Percentiles rank a stretch among this genome's conserved stretches.
phyloP scores from a whole-genome alignment of 306 rosid genomes.

The Gleditsia sinensis region DNA sequence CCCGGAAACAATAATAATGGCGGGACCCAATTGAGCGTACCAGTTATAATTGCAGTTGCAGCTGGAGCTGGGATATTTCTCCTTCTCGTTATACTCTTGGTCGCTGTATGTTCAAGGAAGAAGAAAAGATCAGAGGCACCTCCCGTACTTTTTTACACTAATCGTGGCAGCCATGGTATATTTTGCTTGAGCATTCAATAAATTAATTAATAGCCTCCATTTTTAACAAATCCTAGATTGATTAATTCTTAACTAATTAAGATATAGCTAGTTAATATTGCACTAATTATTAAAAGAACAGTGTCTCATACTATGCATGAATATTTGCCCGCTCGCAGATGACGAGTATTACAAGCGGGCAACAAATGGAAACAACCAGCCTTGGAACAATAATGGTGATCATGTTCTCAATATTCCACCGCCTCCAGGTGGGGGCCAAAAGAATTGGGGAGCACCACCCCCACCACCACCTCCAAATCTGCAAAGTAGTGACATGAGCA shows the following conservation, averaged over 20 bases:
- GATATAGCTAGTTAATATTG: too few relatives aligned
- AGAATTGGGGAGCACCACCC: conserved; percentile 34
- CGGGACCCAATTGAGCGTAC: conserved; percentile 8
- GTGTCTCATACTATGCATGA: too few relatives aligned
- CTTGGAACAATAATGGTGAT: conserved; percentile 30
- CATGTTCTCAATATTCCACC: conserved; percentile 46
- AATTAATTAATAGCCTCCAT: not conserved
- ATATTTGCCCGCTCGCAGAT: too few relatives aligned
- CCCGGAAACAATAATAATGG: not conserved
- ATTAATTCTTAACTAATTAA: too few relatives aligned
- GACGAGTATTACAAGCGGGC: conserved; percentile 10
- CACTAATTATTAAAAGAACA: too few relatives aligned
- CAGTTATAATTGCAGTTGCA: conserved; percentile 53
- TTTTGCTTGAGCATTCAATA: not conserved
- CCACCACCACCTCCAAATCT: conserved; percentile 8
- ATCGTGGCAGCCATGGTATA: conserved; percentile 36
- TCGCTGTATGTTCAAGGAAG: conserved; percentile 40
- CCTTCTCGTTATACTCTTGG: conserved; percentile 31
- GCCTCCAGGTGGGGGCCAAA: not conserved
- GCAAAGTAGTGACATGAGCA: conserved; percentile 47
- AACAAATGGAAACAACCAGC: not conserved
- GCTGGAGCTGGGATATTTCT: conserved; percentile 55
- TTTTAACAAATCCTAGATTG: not conserved
- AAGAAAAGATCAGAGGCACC: conserved; percentile 42
- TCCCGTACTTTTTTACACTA: conserved; percentile 31